Base-by-base conservation (phyloP, 805 yeast species). In the Metschnikowia drakensbergensis region DNA sequence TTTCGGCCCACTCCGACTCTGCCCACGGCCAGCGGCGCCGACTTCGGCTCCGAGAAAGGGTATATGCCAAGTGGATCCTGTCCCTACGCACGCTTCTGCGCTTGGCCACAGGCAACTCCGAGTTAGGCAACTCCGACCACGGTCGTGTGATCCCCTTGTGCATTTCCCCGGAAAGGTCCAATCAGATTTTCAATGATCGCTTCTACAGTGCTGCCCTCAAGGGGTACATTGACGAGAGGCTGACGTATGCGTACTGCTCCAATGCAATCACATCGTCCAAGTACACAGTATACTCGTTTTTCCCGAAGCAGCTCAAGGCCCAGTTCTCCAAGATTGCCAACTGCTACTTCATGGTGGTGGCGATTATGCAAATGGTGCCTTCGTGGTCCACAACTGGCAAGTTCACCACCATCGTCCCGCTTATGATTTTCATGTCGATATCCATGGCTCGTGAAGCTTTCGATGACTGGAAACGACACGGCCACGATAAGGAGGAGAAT, bases 331-430 rank as follows among this genome's bases (percentile, higher is more conserved):
- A 89, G 62, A 60, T 94, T 39, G 99, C 99, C 28, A 94, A 94
- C 63, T 75, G 91, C 52, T 92, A 94, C 65, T 94, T 94, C 67
- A 69, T 94, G 78, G 75, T 83, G 3, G 94, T 94, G 13, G 91
- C 98, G 2, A 86, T 94, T 52, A 72, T 94, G 73, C 99, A 94
- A 64, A 84, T 92, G 91, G 84, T 94, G 42, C 98, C 99, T 0
- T 81, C 90, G 2, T 94, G 97, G 97, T 88, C 97, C 1, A 89
- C 99, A 5, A 94, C 99, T 0, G 99, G 98, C 51, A 86, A 90
- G 9, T 89, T 82, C 62, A 94, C 98, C 3, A 94, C 99, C 1
- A 92, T 94, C 58, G 77, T 91, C 36, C 98, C 99, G 1, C 73
- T 94, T 49, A 70, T 84, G 65, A 78, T 94, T 5, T 94, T 94